A percentile compares a stretch with the other conserved stretches of the same genome.
phyloP scores from a whole-genome alignment of 2,329 filamentous ascomycete genomes.

The Stemphylium beticola region DNA sequence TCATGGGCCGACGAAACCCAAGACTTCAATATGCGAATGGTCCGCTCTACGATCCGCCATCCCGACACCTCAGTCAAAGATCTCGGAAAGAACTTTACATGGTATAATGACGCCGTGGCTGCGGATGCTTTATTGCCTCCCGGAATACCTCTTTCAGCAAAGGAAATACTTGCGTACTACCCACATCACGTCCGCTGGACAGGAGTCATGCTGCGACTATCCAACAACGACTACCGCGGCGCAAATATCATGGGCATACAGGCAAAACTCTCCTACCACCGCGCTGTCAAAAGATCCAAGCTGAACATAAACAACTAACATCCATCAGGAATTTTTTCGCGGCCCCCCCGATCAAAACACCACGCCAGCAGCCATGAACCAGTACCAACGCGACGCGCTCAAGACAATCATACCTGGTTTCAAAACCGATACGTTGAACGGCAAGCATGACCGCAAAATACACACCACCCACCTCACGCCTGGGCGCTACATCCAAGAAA shows the following conservation, averaged over 20 bases:
- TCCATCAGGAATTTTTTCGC: constrained; percentile 25
- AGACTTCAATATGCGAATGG: constrained; percentile 19
- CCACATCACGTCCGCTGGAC: constrained; percentile 35
- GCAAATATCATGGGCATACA: constrained; percentile 31
- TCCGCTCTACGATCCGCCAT: constrained; percentile 1
- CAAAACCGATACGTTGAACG: constrained; percentile 16
- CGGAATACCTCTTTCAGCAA: constrained; percentile 30
- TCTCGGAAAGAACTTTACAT: constrained; percentile 12
- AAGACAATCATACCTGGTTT: constrained; percentile 13
- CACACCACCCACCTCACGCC: constrained; percentile 18
- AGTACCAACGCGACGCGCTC: constrained; percentile 21
- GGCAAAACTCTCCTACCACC: constrained; percentile 1
- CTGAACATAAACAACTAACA: not conserved
- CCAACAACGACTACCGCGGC: constrained; percentile 29
- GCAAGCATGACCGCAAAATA: constrained; percentile 19
- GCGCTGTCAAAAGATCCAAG: not conserved
- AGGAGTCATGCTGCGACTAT: constrained; percentile 30
- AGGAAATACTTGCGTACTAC: constrained; percentile 37
- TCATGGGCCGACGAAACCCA: constrained; percentile 29
- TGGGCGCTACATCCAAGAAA: constrained; percentile 8
- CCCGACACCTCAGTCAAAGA: not conserved
- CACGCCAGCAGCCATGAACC: constrained; percentile 13
- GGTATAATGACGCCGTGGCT: constrained; percentile 29
- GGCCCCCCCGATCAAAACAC: constrained; percentile 9
- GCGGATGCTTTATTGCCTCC: constrained; percentile 34